phyloP scores from a whole-genome alignment of 192 early-diverging fungal genomes.

The Backusella tarrabulga region DNA sequence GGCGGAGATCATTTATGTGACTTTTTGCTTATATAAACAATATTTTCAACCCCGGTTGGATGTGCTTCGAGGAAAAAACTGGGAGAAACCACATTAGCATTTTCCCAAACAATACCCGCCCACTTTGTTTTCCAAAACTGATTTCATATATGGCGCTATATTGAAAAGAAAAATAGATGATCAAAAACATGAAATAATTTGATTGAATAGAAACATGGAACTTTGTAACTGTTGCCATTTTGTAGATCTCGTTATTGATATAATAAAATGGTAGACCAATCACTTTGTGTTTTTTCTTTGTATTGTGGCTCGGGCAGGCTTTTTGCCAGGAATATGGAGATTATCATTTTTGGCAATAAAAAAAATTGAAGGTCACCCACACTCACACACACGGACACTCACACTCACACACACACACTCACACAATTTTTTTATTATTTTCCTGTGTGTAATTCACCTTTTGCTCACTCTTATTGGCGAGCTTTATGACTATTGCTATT shows the following conservation, averaged over 20 bases:
- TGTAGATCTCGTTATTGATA: neutral
- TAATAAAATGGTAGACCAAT: neutral
- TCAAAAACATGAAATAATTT: neutral
- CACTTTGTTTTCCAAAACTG: neutral
- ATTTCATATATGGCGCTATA: too few relatives aligned
- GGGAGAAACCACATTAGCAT: neutral
- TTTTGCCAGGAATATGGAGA: neutral
- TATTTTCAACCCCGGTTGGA: neutral
- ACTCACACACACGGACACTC: neutral
- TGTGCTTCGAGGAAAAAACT: neutral
- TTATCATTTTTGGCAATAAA: neutral
- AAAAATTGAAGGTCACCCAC: neutral
- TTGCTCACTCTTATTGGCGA: neutral
- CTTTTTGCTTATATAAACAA: constrained; percentile 6
- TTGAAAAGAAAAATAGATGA: too few relatives aligned
- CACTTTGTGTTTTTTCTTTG: neutral
- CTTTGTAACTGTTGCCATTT: neutral
- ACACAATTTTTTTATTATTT: neutral
- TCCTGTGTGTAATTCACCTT: neutral
- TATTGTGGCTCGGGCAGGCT: constrained; percentile 4
- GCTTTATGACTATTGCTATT: neutral
- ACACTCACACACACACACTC: neutral
- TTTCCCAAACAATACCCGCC: constrained; percentile 3
- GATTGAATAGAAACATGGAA: too few relatives aligned
- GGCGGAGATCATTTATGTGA: neutral